Base-by-base conservation (phyloP, 805 yeast genomes). In the Metschnikowia kofuensis region DNA sequence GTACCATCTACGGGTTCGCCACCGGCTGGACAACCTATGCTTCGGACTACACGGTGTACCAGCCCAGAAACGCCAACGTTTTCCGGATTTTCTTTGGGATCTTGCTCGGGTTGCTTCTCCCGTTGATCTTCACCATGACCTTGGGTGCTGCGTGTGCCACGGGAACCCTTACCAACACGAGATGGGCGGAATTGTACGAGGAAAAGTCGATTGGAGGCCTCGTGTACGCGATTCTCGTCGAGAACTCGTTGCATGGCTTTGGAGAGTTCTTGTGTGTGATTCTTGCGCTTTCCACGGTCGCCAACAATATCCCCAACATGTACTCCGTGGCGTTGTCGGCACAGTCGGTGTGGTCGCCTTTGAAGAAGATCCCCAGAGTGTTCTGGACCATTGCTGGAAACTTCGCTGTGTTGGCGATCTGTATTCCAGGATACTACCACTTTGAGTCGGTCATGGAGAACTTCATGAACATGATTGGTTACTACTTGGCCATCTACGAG, bases 1-100 rank as follows among this genome's bases (percentile, higher is more conserved):
- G 90, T 66, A 70, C 94, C 39, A 67, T 87, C 54, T 90, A 80
- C 60, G 97, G 97, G 54, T 90, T 85, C 62, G 95, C 96, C 44
- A 80, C 96, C 47, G 97, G 97, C 54, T 90, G 97, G 97, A 82
- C 95, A 48, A 84, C 96, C 15, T 89, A 84, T 59, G 94, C 97
- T 28, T 82, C 96, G 45, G 97, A 90, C 71, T 91, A 90, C 72
- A 89, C 96, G 43, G 89, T 85, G 39, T 91, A 89, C 73, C 89
- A 87, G 79, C 88, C 86, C 56, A 74, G 78, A 59, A 76, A 79
- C 61, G 81, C 84, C 54, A 79, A 78, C 67, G 72, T 80, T 39
- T 54, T 57, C 62, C 83, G 74, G 63, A 75, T 89, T 48, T 89
- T 89, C 72, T 65, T 78, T 47, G 78, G 83, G 54, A 81, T 90